A percentile compares a stretch with the other conserved stretches of the same genome.
These are phyloP conservation scores for Puccinia novopanici DNA, from an alignment of 1,284 basidiomycete genomes.

Conservation along the genomic window DNA sequence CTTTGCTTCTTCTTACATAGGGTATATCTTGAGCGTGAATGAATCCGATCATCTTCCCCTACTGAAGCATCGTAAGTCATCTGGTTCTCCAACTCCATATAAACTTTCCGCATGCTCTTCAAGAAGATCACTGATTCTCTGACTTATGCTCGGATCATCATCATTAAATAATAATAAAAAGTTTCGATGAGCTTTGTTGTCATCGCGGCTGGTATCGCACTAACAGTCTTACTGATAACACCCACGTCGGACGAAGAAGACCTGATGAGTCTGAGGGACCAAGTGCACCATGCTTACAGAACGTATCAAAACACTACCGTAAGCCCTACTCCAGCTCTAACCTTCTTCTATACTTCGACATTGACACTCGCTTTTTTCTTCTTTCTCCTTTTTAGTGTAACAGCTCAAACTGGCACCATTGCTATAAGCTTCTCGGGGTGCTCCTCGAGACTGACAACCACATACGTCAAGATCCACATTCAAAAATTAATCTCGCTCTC, in stretches of 20 bases:
- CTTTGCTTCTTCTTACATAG: not conserved
- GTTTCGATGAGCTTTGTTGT: slow-evolving; percentile 22
- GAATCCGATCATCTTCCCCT: slow-evolving; percentile 23
- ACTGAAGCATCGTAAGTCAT: slow-evolving; percentile 20
- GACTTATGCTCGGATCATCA: not conserved
- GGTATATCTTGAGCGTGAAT: slow-evolving; percentile 5
- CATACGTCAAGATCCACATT: not conserved
- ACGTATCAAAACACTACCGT: slow-evolving; percentile 5
- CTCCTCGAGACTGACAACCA: slow-evolving; percentile 17
- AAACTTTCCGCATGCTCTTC: too few species aligned
- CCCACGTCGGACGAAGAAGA: slow-evolving; percentile 1
- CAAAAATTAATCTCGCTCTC: slow-evolving; percentile 12
- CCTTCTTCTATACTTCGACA: not conserved
- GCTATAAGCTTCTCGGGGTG: slow-evolving; percentile 1
- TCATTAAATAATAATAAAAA: not conserved
- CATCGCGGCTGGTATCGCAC: slow-evolving; percentile 17
- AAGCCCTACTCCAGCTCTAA: not conserved
- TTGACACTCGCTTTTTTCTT: not conserved
- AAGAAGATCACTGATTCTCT: not conserved
- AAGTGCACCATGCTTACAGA: not conserved
- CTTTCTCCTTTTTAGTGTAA: not conserved
- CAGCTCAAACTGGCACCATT: not conserved
- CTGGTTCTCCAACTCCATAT: not conserved
- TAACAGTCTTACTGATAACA: not conserved
- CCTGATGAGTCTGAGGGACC: not conserved